Percentiles rank a stretch among this genome's conserved stretches.
These are phyloP conservation scores for Trebouxia sp. DNA, from an alignment of 139 green algal species.

Conservation along the genomic window DNA sequence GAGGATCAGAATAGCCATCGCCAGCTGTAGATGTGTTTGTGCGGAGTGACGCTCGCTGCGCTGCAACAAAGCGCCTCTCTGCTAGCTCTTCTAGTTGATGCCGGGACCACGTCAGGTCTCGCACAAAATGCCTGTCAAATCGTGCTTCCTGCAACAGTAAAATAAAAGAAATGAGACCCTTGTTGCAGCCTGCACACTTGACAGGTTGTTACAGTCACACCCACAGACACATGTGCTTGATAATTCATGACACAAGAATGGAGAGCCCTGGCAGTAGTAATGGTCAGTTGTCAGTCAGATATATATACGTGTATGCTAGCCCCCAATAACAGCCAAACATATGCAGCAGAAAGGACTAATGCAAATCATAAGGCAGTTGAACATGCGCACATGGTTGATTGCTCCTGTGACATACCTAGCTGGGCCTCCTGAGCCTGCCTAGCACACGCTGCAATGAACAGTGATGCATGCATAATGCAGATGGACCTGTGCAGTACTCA, in stretches of 20 bases:
- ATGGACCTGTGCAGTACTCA: slow-evolving; percentile 19
- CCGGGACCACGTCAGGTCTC: slow-evolving; percentile 84
- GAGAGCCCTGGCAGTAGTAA: no score
- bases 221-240: no score
- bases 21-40: neutral
- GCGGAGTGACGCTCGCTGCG: slow-evolving; percentile 49
- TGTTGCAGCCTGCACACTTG: no score
- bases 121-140: slow-evolving; percentile 89
- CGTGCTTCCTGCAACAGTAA: slow-evolving; percentile 54
- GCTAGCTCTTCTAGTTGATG: slow-evolving; percentile 92
- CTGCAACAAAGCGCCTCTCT: slow-evolving; percentile 78
- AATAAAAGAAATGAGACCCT: neutral
- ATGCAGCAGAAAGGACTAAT: no score
- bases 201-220: no score
- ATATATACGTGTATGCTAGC: no score
- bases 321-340: no score
- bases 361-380: no score
- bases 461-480: neutral
- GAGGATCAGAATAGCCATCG: neutral
- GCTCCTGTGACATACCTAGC: no score
- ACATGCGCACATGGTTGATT: no score
- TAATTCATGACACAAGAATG: no score
- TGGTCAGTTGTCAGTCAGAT: no score
- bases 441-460: neutral
- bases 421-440: neutral